These are phyloP conservation scores for Solanum piurae DNA, from an alignment of 257 asterid species.

Conservation along the genomic window DNA sequence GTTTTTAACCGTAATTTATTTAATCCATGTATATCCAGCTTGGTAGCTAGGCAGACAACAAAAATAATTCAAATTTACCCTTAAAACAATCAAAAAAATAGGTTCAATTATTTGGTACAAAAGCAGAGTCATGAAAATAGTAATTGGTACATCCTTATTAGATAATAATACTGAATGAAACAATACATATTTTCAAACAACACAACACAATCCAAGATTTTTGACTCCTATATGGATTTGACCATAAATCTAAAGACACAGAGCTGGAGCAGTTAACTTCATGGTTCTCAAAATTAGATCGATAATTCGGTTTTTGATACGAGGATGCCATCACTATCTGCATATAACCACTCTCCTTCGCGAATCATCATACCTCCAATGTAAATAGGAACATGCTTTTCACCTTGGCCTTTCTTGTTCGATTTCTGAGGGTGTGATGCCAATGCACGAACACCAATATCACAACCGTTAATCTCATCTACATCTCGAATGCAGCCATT, in stretches of 20 bases:
- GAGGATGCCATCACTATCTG: conserved; percentile 80
- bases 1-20: neutral
- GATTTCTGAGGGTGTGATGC: conserved; percentile 77
- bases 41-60: neutral
- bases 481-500: conserved; percentile 79
- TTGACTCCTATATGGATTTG: neutral
- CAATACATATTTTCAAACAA: neutral
- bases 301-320: conserved; percentile 69
- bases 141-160: neutral
- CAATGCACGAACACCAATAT: conserved; percentile 74
- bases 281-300: conserved; percentile 6
- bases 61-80: neutral
- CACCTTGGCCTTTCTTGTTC: conserved; percentile 53
- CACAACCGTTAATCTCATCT: conserved; percentile 78
- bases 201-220: neutral
- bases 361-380: conserved; percentile 50
- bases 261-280: neutral
- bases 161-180: neutral
- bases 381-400: conserved; percentile 35
- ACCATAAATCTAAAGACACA: neutral
- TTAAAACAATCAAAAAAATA: neutral
- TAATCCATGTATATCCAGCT: neutral
- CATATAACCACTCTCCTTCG: conserved; percentile 87
- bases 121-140: neutral
- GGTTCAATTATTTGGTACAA: neutral